Conservation (phyloP, 768 basidiomycete species). For the Austroboletus festivus region DNA sequence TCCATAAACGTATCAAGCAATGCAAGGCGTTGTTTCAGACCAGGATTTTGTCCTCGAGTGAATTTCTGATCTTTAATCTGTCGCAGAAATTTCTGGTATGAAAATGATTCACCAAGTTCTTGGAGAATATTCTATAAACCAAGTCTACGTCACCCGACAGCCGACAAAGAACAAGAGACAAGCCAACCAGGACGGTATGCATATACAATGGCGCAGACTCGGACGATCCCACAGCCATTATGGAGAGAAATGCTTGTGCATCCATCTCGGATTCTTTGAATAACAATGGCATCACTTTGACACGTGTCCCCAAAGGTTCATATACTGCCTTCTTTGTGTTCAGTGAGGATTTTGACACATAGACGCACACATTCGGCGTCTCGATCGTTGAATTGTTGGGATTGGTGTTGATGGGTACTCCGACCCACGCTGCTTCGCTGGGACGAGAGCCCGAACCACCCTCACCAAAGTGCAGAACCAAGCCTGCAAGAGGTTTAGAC, state of each 20-base stretch:
- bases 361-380: conserved; percentile 42
- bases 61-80: too few relatives aligned
- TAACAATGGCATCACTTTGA: conserved; percentile 52
- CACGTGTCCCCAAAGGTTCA: conserved; percentile 43
- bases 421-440: conserved; percentile 65
- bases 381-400: conserved; percentile 33
- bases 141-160: neutral
- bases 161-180: too few relatives aligned
- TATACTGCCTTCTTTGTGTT: conserved; percentile 61
- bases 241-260: conserved; percentile 63
- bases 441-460: conserved; percentile 56
- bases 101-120: conserved; percentile 61
- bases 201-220: conserved; percentile 67
- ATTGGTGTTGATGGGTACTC: too few relatives aligned
- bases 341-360: conserved; percentile 58
- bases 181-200: conserved; percentile 61
- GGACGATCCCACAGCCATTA: conserved; percentile 69
- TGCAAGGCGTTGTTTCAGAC: conserved; percentile 62
- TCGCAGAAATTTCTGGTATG: too few relatives aligned
- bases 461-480: conserved; percentile 70
- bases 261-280: conserved; percentile 63
- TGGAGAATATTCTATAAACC: conserved; percentile 51
- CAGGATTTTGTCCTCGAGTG: too few relatives aligned
- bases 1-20: conserved; percentile 59
- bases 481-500: conserved; percentile 53